Conservation (phyloP, 805 yeast species). For the Teunomyces pallodes region DNA sequence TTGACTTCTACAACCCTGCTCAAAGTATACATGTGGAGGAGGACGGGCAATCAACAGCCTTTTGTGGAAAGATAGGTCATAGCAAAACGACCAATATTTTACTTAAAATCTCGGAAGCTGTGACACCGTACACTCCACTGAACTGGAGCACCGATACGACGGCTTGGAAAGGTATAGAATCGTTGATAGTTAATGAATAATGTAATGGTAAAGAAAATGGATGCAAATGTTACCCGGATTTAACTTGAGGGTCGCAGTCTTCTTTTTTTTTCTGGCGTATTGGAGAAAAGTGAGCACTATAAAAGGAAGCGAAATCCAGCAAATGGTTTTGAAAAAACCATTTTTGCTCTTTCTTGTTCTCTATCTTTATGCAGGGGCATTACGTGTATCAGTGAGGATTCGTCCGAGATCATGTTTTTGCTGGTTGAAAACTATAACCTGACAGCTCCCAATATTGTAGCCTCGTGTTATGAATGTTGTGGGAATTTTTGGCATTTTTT, state of each 20-base stretch:
- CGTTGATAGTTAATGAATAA: slow-evolving; percentile 1
- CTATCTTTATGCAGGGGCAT: slow-evolving; percentile 99
- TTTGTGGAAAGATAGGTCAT: slow-evolving; percentile 14
- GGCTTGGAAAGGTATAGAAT: slow-evolving; percentile 2
- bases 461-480: slow-evolving; percentile 50
- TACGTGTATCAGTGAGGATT: slow-evolving; percentile 99
- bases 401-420: slow-evolving; percentile 99
- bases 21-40: slow-evolving; percentile 4
- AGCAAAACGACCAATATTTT: slow-evolving; percentile 11
- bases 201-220: background rate
- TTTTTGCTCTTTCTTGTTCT: slow-evolving; percentile 29
- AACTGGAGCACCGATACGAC: background rate
- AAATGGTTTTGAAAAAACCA: slow-evolving; percentile 5
- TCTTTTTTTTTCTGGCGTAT: background rate
- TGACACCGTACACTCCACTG: background rate
- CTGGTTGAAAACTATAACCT: slow-evolving; percentile 99
- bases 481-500: slow-evolving; percentile 73
- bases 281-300: slow-evolving; percentile 6
- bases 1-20: slow-evolving; percentile 8
- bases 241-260: background rate
- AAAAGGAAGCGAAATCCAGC: slow-evolving; percentile 9
- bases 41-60: slow-evolving; percentile 1
- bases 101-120: background rate
- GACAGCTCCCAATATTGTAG: slow-evolving; percentile 64
- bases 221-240: slow-evolving; percentile 10